phyloP scores from a whole-genome alignment of 202 grass and related monocot species.

The Musa balbisiana region DNA sequence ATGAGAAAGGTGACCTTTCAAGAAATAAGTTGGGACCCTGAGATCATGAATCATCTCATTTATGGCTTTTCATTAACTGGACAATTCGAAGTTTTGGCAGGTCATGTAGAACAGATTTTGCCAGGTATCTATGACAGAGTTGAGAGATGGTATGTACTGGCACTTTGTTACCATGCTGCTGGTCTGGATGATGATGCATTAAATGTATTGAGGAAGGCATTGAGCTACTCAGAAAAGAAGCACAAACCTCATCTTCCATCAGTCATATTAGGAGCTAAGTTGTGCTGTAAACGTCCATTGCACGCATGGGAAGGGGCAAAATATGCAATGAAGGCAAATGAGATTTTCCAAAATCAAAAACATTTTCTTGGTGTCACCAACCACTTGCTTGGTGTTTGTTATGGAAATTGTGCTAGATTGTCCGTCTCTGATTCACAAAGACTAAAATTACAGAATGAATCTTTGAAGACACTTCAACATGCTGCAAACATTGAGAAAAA shows the following conservation, averaged over 20 bases:
- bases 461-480: slow-evolving; percentile 49
- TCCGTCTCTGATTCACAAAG: slow-evolving; percentile 60
- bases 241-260: slow-evolving; percentile 76
- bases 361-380: slow-evolving; percentile 61
- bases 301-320: slow-evolving; percentile 74
- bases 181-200: slow-evolving; percentile 78
- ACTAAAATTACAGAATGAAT: slow-evolving; percentile 50
- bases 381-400: slow-evolving; percentile 75
- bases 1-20: slow-evolving; percentile 61
- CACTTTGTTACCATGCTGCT: slow-evolving; percentile 73
- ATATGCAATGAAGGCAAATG: slow-evolving; percentile 59
- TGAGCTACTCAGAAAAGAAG: slow-evolving; percentile 58
- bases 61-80: slow-evolving; percentile 68
- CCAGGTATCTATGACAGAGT: slow-evolving; percentile 72
- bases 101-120: slow-evolving; percentile 75
- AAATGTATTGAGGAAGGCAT: slow-evolving; percentile 70
- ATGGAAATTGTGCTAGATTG: slow-evolving; percentile 67
- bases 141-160: slow-evolving; percentile 93
- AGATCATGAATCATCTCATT: slow-evolving; percentile 84
- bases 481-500: slow-evolving; percentile 44
- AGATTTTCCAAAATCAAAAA: slow-evolving; percentile 44
- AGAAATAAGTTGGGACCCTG: slow-evolving; percentile 80
- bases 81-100: slow-evolving; percentile 70
- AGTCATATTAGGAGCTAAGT: slow-evolving; percentile 86
- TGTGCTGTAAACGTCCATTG: slow-evolving; percentile 69